Evolutionary conservation across 495 filamentous ascomycete species (phyloP), one percentile per base, ranked within the genome.

Genomic region (Lepidopterella palustris): DNA sequence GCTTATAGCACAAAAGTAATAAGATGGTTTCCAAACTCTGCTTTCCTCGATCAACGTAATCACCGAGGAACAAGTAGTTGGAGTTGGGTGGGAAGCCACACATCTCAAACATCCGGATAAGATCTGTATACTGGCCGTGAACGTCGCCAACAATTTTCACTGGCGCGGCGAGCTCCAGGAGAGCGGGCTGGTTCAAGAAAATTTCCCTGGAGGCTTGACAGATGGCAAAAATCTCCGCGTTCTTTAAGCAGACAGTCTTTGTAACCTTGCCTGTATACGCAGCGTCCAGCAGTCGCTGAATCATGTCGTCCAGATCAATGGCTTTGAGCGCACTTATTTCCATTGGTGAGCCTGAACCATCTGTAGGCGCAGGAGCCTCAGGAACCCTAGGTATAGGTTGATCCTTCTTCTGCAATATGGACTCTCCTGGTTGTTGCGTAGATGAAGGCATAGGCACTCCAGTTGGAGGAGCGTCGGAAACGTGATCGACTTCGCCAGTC

Each of bases 121-220:
- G 77, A 74, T 99, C 93, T 18, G 92, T 95, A 69, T 97, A 99
- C 73, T 99, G 93, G 51, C 93, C 93, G 72, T 99, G 93, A 10
- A 99, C 89, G 74, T 99, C 93, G 10, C 93, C 93, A 13, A 99
- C 93, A 63, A 99, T 96, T 77, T 99, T 99, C 64, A 99, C 95
- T 2, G 93, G 95, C n/a, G 95, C 87, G 55, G 90, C 84, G 55
- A 99, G 79, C 74, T 99, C 93, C 50, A 97, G 70, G 39, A 99
- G 78, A 11, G 93, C 89, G 15, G 93, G 95, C 72, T 99, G 93
- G 9, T 85, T 88, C 4, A 99, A 78, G 58, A 99, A 92, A 20
- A 92, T 77, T 74, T 97, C 93, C 21, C 90, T 82, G 1, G 87
- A 89, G 11, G 88, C 87, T 31, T 84, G 80, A 72, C 95, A 97